These are phyloP conservation scores for Microascus cirrosus DNA, from an alignment of 2,329 filamentous ascomycete genomes.

Conservation along the genomic window DNA sequence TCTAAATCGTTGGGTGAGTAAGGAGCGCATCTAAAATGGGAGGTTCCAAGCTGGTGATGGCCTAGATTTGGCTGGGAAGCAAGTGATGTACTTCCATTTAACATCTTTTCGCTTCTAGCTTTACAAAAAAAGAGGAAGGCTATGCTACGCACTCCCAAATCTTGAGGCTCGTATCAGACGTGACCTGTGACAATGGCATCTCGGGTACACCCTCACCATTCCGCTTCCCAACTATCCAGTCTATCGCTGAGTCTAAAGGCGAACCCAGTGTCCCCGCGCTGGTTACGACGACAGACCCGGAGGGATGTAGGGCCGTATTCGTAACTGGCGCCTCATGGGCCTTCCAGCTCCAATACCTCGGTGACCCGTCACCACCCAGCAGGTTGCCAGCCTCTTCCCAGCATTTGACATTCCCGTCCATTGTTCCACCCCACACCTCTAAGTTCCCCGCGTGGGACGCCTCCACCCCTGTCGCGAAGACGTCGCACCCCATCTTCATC, in stretches of 20 bases:
- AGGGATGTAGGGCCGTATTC: constrained; percentile 36
- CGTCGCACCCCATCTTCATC: constrained; percentile 37
- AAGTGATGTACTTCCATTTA: not conserved
- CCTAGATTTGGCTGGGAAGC: not conserved
- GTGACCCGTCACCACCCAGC: constrained; percentile 26
- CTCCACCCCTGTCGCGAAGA: constrained; percentile 28
- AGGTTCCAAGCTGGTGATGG: not conserved
- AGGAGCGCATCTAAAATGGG: not conserved
- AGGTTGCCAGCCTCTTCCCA: constrained; percentile 44
- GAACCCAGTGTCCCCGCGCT: constrained; percentile 44
- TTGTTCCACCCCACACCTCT: constrained; percentile 52
- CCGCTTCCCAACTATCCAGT: constrained; percentile 1
- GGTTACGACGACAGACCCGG: constrained; percentile 44
- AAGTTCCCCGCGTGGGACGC: constrained; percentile 27
- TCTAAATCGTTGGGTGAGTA: not conserved
- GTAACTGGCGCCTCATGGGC: constrained; percentile 36
- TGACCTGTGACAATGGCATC: constrained; percentile 8
- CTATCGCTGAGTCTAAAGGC: constrained; percentile 8
- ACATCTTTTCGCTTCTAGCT: not conserved
- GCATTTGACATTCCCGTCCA: constrained; percentile 40
- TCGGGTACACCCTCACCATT: constrained; percentile 6
- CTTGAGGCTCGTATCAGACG: constrained; percentile 7
- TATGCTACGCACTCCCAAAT: constrained; percentile 7
- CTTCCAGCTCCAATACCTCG: constrained; percentile 37
- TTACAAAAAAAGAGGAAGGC: not conserved